Evolutionary conservation across 2,329 filamentous ascomycete genomes (phyloP).

Genomic region (Waltergamsia citrina): DNA sequence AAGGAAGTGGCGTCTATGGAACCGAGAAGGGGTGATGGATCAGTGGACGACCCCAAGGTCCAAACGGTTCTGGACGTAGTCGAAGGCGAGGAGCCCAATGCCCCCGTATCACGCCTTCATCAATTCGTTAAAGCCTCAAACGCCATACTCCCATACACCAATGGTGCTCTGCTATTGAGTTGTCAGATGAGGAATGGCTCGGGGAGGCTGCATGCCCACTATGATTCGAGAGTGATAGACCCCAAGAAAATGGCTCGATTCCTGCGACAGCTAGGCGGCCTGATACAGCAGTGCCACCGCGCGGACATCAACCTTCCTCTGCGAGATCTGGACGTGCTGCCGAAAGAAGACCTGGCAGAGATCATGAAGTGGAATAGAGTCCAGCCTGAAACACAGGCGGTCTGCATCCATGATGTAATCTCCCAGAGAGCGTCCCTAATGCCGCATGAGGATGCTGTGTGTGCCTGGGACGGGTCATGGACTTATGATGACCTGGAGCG

Average conservation of each 20-base stretch:
- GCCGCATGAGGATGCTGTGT: conserved; percentile 23
- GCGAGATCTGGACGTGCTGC: conserved; percentile 1
- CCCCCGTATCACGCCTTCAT: neutral
- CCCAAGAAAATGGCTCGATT: conserved; percentile 1
- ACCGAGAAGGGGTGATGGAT: neutral
- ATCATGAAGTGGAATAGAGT: conserved; percentile 1
- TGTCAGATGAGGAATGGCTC: conserved; percentile 4
- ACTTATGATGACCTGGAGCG: conserved; percentile 1
- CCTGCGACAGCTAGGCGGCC: conserved; percentile 5
- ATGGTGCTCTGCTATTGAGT: conserved; percentile 5
- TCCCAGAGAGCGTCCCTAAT: neutral
- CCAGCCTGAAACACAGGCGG: neutral
- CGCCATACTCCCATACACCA: conserved; percentile 1
- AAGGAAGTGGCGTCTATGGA: neutral
- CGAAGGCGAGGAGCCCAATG: neutral
- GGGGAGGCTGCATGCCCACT: conserved; percentile 1
- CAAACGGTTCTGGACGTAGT: conserved; percentile 6
- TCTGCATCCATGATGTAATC: conserved; percentile 2
- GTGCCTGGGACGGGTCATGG: conserved; percentile 29
- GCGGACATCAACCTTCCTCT: neutral
- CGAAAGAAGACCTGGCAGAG: neutral
- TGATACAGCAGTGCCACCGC: conserved; percentile 3
- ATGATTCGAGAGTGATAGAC: conserved; percentile 4
- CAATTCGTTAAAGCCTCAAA: neutral
- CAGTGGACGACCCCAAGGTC: conserved; percentile 1